Percentiles rank a stretch among this genome's conserved stretches.
These are phyloP conservation scores for Exobasidium rhododendri DNA, from an alignment of 1,284 basidiomycete genomes.

Conservation along the genomic window DNA sequence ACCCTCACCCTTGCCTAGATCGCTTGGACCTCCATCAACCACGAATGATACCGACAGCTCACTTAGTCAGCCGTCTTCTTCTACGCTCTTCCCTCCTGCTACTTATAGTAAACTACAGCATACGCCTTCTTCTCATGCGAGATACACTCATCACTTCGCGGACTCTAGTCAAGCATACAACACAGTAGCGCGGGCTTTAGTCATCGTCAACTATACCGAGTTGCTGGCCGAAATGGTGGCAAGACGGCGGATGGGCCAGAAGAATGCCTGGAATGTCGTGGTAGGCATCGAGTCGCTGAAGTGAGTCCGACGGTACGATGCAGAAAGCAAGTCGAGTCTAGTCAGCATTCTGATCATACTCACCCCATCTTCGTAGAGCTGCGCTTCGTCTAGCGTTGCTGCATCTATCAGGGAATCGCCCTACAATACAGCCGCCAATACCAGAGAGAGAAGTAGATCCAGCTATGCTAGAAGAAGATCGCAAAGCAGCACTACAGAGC, in stretches of 20 bases:
- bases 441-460: slow-evolving; percentile 53
- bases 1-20: slow-evolving; percentile 4
- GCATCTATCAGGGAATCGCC: slow-evolving; percentile 48
- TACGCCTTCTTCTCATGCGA: slow-evolving; percentile 55
- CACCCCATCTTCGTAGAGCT: slow-evolving; percentile 17
- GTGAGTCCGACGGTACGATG: slow-evolving; percentile 20
- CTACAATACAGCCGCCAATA: slow-evolving; percentile 54
- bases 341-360: not conserved
- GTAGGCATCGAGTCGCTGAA: slow-evolving; percentile 56
- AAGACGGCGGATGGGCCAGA: slow-evolving; percentile 42
- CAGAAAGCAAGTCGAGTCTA: slow-evolving; percentile 13
- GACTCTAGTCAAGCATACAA: slow-evolving; percentile 48
- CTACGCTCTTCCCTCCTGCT: slow-evolving; percentile 10
- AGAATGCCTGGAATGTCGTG: slow-evolving; percentile 55
- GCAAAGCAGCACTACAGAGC: slow-evolving; percentile 18
- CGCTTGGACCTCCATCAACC: slow-evolving; percentile 5
- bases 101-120: slow-evolving; percentile 16
- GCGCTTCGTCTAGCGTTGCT: slow-evolving; percentile 54
- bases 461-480: slow-evolving; percentile 37
- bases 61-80: not conserved
- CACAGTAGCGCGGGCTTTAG: slow-evolving; percentile 44
- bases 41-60: not conserved
- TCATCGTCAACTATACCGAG: slow-evolving; percentile 53
- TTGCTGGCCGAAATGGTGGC: slow-evolving; percentile 56
- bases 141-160: slow-evolving; percentile 55